Conservation (phyloP, 371 early-diverging fungal genomes). For the Circinella minor region DNA sequence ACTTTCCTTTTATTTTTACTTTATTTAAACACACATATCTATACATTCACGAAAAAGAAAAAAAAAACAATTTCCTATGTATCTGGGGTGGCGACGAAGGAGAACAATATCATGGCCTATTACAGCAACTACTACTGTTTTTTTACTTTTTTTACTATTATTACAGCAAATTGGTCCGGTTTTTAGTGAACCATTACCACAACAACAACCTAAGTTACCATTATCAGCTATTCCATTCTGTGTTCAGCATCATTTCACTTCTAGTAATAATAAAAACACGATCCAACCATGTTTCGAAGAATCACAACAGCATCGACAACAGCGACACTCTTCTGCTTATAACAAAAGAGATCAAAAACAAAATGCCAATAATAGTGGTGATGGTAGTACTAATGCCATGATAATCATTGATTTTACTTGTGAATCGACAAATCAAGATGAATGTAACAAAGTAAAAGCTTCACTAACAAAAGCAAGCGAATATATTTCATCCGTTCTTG, state of each 20-base stretch:
- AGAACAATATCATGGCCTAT: background rate
- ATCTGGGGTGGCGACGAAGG: constrained; percentile 7
- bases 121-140: background rate
- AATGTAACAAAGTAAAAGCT: constrained; percentile 34
- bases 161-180: background rate
- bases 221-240: background rate
- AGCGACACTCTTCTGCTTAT: background rate
- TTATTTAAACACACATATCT: background rate
- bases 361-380: no score
- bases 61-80: background rate
- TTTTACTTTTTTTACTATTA: background rate
- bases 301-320: background rate
- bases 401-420: constrained; percentile 19
- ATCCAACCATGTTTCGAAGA: constrained; percentile 7
- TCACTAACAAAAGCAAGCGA: constrained; percentile 36
- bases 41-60: no score
- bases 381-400: background rate
- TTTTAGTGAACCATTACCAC: background rate
- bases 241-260: background rate
- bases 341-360: background rate
- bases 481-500: constrained; percentile 41
- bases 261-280: background rate
- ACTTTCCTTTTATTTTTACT: background rate
- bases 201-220: background rate
- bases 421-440: background rate